Evolutionary conservation across 2,329 filamentous ascomycete species (phyloP), one percentile per base, ranked within the genome.

Genomic region (Chaetomium strumarium): DNA sequence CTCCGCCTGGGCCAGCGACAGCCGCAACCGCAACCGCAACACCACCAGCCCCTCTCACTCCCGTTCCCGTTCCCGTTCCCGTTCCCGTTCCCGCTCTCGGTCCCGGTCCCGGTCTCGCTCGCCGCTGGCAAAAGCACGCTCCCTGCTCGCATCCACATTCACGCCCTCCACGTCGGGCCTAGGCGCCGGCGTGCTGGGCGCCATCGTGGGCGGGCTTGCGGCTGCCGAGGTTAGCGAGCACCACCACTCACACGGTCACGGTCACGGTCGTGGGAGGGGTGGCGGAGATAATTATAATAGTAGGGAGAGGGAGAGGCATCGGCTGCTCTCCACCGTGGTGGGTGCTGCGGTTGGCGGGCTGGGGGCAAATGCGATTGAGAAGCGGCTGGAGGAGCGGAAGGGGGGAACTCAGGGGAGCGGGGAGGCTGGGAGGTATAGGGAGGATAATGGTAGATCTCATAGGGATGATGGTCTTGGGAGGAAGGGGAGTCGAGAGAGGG

Each of bases 341-440:
- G 78, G 78, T 2, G 78, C 77, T 1, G 75, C 78, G 3, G 76
- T 78, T 0, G 78, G 77, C 2, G 78, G 77, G 3, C 68, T 81
- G 10, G 77, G 76, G 5, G 78, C 77, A 12, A 81, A 78, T 49
- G 75, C 73, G 13, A 62, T 78, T 34, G 72, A 75, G 57, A 73
- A 66, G 12, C 66, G 67, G 13, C 64, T 65, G 31, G 67, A 66
- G 34, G 51, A 66, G 63, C 10, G 37, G 49, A 19, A 41, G 39
- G 7, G 39, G 47, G 52, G 29, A 41, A 42, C 31, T 38, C 29
- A 50, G 3, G 34, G 34, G 4, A 19, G 46, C 42, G 55, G 44
- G 5, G 41, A 65, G n/a, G 61, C 64, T 37, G 60, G 62, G 45
- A 53, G 56, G 38, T 34, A 50, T 29, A 34, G 13, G 31, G 30